A percentile compares a stretch with the other conserved stretches of the same genome.
These are phyloP conservation scores for Mycena rebaudengoi DNA, from an alignment of 768 basidiomycete species.

Conservation along the genomic window DNA sequence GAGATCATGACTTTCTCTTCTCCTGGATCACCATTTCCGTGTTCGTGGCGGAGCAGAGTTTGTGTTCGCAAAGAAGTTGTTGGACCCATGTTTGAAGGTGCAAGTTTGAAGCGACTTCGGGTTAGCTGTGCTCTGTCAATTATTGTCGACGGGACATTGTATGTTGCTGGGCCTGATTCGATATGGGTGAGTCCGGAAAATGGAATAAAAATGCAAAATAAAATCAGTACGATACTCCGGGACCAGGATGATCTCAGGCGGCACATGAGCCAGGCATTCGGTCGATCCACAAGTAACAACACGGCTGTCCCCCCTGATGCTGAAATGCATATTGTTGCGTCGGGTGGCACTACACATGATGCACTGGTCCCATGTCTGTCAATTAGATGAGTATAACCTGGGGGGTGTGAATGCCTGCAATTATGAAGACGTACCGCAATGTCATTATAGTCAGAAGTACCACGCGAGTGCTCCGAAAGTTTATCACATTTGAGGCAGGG, in stretches of 20 bases:
- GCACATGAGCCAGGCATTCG: background rate
- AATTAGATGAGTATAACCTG: background rate
- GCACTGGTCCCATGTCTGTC: conserved; percentile 7
- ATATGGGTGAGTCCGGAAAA: background rate
- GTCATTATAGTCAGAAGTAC: too few species aligned
- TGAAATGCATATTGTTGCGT: conserved; percentile 4
- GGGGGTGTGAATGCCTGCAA: too few species aligned
- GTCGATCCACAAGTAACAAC: background rate
- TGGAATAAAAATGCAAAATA: background rate
- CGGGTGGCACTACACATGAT: conserved; percentile 1
- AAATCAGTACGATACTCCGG: too few species aligned
- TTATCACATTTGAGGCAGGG: too few species aligned
- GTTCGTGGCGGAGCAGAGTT: too few species aligned
- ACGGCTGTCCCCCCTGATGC: background rate
- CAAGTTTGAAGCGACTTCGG: background rate
- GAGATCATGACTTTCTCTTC: too few species aligned
- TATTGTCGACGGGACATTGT: too few species aligned
- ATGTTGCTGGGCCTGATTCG: background rate
- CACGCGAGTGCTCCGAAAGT: too few species aligned
- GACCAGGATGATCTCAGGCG: too few species aligned
- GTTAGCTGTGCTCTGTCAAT: background rate
- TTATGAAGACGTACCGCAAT: too few species aligned
- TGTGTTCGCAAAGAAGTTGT: background rate
- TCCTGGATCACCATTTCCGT: too few species aligned
- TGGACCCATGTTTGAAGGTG: background rate